Percentiles rank a stretch among this genome's conserved stretches.
phyloP scores from a whole-genome alignment of 225 moss, liverwort and hornwort species.

The Takakia lepidozioides region DNA sequence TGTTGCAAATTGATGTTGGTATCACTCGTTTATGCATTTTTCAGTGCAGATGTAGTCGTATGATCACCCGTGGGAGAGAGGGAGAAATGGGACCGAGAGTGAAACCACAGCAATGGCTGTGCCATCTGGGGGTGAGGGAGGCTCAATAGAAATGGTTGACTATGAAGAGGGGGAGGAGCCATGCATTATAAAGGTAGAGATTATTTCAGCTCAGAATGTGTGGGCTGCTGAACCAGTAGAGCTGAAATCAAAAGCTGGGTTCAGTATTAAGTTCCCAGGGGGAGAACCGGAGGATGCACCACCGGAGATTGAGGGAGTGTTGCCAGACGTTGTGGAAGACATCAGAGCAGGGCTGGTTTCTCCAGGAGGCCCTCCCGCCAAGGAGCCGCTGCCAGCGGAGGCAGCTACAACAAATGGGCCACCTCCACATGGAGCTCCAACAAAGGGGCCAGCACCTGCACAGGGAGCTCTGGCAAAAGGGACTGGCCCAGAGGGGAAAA shows the following conservation, averaged over 20 bases:
- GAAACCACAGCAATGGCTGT: no score
- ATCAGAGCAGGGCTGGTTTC: no score
- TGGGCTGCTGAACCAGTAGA: conserved; percentile 29
- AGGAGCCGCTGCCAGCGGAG: no score
- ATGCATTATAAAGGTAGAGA: conserved; percentile 31
- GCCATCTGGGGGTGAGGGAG: no score
- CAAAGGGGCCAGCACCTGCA: not conserved
- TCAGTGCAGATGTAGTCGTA: no score
- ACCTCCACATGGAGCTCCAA: conserved; percentile 6
- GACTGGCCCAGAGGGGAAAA: no score
- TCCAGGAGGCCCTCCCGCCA: no score
- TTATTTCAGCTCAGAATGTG: conserved; percentile 18
- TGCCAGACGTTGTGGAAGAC: conserved; percentile 12
- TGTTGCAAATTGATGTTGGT: no score
- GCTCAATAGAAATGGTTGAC: conserved; percentile 11
- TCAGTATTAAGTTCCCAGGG: conserved; percentile 28
- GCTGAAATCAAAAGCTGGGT: conserved; percentile 30
- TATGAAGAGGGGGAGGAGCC: conserved; percentile 32
- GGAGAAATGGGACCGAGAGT: no score
- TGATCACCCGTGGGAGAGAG: no score
- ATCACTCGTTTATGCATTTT: no score
- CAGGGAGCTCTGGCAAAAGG: not conserved
- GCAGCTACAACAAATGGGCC: conserved; percentile 18
- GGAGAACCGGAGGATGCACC: conserved; percentile 7
- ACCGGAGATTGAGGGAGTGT: conserved; percentile 1